phyloP scores from a whole-genome alignment of 2,329 filamentous ascomycete species.

The Alternaria brassicae region DNA sequence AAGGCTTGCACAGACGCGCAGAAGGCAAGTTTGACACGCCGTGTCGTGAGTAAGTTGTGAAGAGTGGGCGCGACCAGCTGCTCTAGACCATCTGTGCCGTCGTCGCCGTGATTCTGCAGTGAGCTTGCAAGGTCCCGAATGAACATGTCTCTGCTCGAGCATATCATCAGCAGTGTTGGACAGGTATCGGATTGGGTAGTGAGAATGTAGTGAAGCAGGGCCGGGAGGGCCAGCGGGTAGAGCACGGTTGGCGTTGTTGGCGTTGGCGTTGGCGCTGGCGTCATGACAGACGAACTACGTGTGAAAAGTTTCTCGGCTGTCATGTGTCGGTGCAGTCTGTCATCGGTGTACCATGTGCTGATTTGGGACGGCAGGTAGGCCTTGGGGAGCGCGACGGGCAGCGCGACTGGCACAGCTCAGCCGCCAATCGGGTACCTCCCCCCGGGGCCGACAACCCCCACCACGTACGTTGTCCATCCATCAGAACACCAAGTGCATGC shows the following conservation, averaged over 20 bases:
- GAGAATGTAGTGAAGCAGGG: constrained; percentile 70
- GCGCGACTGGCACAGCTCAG: not conserved
- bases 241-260: constrained; percentile 50
- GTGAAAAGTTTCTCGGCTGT: constrained; percentile 4
- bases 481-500: constrained; percentile 22
- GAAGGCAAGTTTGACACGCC: constrained; percentile 74
- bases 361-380: constrained; percentile 3
- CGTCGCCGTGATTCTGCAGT: constrained; percentile 41
- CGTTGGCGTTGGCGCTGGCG: constrained; percentile 38
- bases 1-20: constrained; percentile 77
- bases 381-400: not conserved
- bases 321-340: constrained; percentile 15
- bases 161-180: constrained; percentile 74
- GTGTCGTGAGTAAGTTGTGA: constrained; percentile 71
- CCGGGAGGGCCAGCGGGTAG: constrained; percentile 49
- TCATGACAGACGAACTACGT: constrained; percentile 20
- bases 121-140: constrained; percentile 64
- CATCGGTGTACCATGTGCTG: constrained; percentile 13
- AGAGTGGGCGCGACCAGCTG: constrained; percentile 69
- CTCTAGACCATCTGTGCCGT: constrained; percentile 19
- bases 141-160: constrained; percentile 70
- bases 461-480: constrained; percentile 14
- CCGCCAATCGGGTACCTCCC: constrained; percentile 17
- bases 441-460: constrained; percentile 17
- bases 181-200: constrained; percentile 56